Evolutionary conservation across 2,329 filamentous ascomycete genomes (phyloP), one percentile per base, ranked within the genome.

Genomic region (Neodidymelliopsis sp.): DNA sequence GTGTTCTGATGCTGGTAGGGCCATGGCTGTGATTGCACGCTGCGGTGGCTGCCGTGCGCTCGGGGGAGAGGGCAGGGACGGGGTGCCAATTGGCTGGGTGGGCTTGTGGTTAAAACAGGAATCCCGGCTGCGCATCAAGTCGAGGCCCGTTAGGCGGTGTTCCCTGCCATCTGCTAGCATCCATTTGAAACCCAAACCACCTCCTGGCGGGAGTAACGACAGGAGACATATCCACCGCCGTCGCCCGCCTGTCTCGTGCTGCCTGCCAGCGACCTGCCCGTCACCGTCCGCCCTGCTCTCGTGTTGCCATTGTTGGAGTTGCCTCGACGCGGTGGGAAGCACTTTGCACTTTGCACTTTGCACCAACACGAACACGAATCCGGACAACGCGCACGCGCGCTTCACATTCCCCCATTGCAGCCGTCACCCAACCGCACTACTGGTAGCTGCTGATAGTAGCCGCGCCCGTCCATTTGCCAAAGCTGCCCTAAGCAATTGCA

Each of bases 181-280:
- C 30, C 48, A 46, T 25, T 41, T 47, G 49, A 52, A 52, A 52
- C 49, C 23, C 36, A 51, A 42, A 42, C 41, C 37, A 52, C 36
- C 49, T 52, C 49, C 49, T 52, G 49, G 48, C 41, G 36, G 48
- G 41, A 51, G 41, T 28, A 25, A 49, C 41, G 13, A 40, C 29
- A 45, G 40, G 39, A 37, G 41, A 40, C 36, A 50, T 52, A 46
- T 42, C 41, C 42, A 52, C 49, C 11, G 49, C 24, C 49, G 37
- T 31, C 37, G 42, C 37, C 47, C 47, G 44, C 47, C 25, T 36
- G 47, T 41, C 34, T 41, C 29, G 47, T 44, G 40, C 24, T 22
- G 13, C 36, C 19, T n/a, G 28, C 19, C 42, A 37, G n/a, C n/a
- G n/a, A n/a, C n/a, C n/a, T n/a, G n/a, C n/a, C 49, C 49, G 49